A percentile compares a stretch with the other conserved stretches of the same genome.
phyloP scores from a whole-genome alignment of 2,329 filamentous ascomycete genomes.

The Xylariaceae sp. region DNA sequence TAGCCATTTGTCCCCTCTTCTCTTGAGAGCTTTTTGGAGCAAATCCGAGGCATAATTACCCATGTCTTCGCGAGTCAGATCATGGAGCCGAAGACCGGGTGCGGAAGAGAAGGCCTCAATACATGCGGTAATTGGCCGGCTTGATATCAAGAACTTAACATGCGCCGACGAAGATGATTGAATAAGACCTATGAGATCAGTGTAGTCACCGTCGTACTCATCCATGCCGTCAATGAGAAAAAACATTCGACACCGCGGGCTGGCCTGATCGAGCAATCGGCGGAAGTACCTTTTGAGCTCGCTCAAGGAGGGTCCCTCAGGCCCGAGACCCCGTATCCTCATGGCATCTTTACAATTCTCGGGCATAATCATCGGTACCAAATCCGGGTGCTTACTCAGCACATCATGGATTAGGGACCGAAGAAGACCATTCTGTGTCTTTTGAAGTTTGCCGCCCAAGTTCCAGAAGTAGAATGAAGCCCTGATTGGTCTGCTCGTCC shows the following conservation, averaged over 20 bases:
- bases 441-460: background rate
- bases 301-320: background rate
- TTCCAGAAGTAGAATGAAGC: background rate
- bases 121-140: background rate
- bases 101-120: background rate
- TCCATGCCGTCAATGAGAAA: slow-evolving; percentile 5
- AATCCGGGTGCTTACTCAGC: background rate
- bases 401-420: slow-evolving; percentile 1
- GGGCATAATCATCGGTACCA: background rate
- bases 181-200: background rate
- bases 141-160: background rate
- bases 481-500: background rate
- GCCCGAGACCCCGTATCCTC: background rate
- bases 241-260: slow-evolving; percentile 1
- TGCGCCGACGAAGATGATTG: background rate
- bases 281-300: background rate
- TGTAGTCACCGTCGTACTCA: slow-evolving; percentile 3
- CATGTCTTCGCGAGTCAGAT: background rate
- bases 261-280: background rate
- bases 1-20: background rate
- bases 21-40: background rate
- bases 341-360: background rate
- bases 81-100: background rate
- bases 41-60: background rate
- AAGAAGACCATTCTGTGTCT: background rate